Conservation (phyloP, 495 filamentous ascomycete genomes). For the Aspergillus homomorphus region DNA sequence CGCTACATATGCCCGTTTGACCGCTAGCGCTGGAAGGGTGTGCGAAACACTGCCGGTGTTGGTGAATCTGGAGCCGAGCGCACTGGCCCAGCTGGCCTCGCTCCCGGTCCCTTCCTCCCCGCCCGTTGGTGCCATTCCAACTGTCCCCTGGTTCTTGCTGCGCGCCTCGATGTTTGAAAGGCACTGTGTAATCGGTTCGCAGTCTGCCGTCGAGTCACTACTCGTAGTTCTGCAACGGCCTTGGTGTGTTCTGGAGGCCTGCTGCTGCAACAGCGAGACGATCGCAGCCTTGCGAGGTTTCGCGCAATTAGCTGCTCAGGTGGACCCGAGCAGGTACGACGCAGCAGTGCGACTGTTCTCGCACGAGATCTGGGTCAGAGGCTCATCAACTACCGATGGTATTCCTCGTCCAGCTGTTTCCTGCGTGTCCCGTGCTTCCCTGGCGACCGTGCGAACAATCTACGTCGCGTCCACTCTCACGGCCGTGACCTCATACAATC, state of each 20-base stretch:
- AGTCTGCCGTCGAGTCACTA: conserved; percentile 11
- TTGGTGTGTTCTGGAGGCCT: conserved; percentile 26
- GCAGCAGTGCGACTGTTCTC: conserved; percentile 12
- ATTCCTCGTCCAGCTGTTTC: not conserved
- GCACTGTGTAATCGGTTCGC: conserved; percentile 19
- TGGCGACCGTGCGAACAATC: not conserved
- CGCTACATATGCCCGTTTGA: not conserved
- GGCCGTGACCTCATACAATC: conserved; percentile 15
- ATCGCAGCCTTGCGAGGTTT: conserved; percentile 11
- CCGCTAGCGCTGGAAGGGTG: not conserved
- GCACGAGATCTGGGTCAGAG: conserved; percentile 15
- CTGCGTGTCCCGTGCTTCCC: not conserved
- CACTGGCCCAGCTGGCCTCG: conserved; percentile 1
- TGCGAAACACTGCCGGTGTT: conserved; percentile 9
- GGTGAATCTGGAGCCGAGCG: conserved; percentile 1
- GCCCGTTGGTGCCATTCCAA: not conserved
- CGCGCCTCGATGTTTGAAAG: conserved; percentile 13
- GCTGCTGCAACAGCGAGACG: conserved; percentile 17
- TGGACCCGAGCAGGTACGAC: conserved; percentile 10
- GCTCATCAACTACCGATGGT: too few relatives aligned
- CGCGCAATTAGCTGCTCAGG: conserved; percentile 3
- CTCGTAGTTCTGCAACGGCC: conserved; percentile 22
- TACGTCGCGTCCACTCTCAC: conserved; percentile 9
- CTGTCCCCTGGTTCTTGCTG: conserved; percentile 23
- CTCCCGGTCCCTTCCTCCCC: not conserved